A percentile compares a stretch with the other conserved stretches of the same genome.
phyloP scores from a whole-genome alignment of 306 rosid species.

The Acacia crassicarpa region DNA sequence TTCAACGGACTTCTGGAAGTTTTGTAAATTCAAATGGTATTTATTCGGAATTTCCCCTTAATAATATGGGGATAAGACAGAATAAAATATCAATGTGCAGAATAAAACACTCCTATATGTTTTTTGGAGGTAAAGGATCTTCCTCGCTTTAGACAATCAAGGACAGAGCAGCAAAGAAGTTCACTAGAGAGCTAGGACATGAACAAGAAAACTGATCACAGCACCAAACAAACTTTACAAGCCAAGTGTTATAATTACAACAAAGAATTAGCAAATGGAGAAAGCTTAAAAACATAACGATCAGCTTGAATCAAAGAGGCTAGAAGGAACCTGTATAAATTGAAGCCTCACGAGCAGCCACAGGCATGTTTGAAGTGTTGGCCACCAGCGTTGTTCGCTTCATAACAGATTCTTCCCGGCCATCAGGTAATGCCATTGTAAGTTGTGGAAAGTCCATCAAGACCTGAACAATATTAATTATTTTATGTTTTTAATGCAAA shows the following conservation, averaged over 20 bases:
- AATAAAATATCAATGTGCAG: constrained; percentile 5
- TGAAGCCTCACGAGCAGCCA: constrained; percentile 99
- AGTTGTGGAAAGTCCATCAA: constrained; percentile 99
- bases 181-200: background rate
- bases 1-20: too few relatives aligned
- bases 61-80: constrained; percentile 20
- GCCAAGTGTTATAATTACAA: constrained; percentile 16
- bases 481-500: background rate
- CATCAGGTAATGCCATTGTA: constrained; percentile 99
- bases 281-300: background rate
- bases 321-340: constrained; percentile 82
- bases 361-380: constrained; percentile 99
- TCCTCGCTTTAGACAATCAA: constrained; percentile 1
- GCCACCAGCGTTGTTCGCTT: constrained; percentile 99
- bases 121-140: background rate
- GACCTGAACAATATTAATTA: constrained; percentile 53
- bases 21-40: too few relatives aligned
- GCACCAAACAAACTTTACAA: background rate
- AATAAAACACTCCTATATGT: background rate
- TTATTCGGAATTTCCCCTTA: too few relatives aligned
- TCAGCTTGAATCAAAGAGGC: constrained; percentile 3
- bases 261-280: constrained; percentile 3
- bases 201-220: background rate
- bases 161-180: background rate
- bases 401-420: constrained; percentile 99